Evolutionary conservation across 495 filamentous ascomycete species (phyloP).

Genomic region (Penicillium steckii): DNA sequence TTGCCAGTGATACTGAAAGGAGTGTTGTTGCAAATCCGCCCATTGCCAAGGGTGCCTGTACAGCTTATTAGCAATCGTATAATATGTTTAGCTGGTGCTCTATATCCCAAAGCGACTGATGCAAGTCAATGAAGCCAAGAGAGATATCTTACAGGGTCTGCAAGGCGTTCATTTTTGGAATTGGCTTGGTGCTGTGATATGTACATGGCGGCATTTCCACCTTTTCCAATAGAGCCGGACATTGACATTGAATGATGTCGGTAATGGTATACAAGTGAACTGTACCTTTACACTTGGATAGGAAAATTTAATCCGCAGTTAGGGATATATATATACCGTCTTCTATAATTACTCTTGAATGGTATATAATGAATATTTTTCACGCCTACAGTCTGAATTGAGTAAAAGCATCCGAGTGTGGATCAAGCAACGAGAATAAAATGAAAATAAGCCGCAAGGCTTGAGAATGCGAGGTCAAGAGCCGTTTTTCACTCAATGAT

Average conservation of each 20-base stretch:
- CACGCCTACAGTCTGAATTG: not conserved
- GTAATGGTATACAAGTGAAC: not conserved
- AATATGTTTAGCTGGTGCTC: no score
- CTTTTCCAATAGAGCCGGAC: not conserved
- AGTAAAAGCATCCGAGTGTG: not conserved
- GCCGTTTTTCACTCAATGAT: no score
- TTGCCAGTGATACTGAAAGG: constrained; percentile 8
- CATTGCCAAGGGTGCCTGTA: constrained; percentile 6
- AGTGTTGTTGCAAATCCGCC: constrained; percentile 13
- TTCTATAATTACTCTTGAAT: no score
- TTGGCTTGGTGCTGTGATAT: not conserved
- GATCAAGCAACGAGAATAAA: not conserved
- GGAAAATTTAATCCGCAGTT: no score
- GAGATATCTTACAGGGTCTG: not conserved
- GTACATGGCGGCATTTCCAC: not conserved
- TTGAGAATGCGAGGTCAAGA: no score
- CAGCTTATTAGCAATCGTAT: not conserved
- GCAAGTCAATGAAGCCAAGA: no score
- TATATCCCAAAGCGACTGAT: no score
- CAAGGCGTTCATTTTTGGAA: not conserved
- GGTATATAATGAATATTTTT: no score
- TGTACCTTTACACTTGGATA: no score
- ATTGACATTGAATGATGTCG: not conserved
- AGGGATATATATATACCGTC: no score
- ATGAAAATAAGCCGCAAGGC: not conserved